Evolutionary conservation across 371 early-diverging fungal genomes (phyloP).

Genomic region (Mortierella sp.): DNA sequence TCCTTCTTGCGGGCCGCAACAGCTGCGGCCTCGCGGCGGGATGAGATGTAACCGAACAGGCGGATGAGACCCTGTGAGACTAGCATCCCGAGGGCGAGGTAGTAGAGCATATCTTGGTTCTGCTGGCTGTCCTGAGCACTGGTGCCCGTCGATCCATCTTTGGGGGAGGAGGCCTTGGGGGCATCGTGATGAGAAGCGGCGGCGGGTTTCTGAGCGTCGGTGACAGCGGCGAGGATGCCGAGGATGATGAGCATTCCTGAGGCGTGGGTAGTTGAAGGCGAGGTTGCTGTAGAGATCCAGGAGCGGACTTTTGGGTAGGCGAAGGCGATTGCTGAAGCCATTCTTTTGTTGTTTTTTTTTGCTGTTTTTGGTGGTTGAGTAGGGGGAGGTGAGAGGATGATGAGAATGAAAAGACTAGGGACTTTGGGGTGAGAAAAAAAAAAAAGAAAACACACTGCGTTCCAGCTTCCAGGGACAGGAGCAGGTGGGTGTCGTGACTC

Average conservation of each 20-base stretch:
- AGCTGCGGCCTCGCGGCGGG: conserved; percentile 43
- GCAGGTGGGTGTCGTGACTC: too few species aligned
- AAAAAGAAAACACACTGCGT: neutral
- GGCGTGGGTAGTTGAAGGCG: conserved; percentile 53
- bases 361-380: neutral
- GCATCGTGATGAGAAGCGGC: conserved; percentile 9
- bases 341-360: conserved; percentile 9
- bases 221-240: conserved; percentile 50
- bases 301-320: conserved; percentile 38
- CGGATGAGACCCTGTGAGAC: conserved; percentile 53
- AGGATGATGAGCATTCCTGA: conserved; percentile 57
- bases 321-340: conserved; percentile 27
- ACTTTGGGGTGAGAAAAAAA: conserved; percentile 1
- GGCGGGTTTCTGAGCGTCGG: conserved; percentile 30
- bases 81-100: conserved; percentile 54
- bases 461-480: too few species aligned
- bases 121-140: neutral
- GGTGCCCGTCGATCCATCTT: too few species aligned
- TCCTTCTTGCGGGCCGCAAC: conserved; percentile 38
- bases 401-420: neutral
- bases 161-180: neutral
- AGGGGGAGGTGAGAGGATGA: neutral
- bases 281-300: conserved; percentile 45
- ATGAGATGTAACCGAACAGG: conserved; percentile 34
- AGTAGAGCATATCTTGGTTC: conserved; percentile 45